Conservation (phyloP, 2,329 filamentous ascomycete genomes). For the Talaromyces sp. region DNA sequence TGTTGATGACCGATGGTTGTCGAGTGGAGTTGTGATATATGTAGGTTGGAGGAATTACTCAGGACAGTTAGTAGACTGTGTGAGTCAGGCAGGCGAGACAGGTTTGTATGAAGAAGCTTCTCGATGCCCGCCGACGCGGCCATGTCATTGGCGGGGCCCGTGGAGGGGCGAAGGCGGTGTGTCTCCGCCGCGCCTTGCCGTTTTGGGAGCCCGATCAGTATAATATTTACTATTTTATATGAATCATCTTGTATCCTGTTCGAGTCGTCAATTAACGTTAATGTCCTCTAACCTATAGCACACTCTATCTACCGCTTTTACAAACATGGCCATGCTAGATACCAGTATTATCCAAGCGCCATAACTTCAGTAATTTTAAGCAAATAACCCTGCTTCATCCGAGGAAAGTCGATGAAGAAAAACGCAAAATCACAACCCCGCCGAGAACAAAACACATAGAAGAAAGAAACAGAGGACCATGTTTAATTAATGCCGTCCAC, state of each 20-base stretch:
- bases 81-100: neutral
- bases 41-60: neutral
- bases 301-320: neutral
- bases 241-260: no score
- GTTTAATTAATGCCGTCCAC: neutral
- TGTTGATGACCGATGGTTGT: neutral
- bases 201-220: conserved; percentile 1
- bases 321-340: neutral
- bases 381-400: neutral
- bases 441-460: neutral
- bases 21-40: neutral
- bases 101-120: conserved; percentile 11
- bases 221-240: no score
- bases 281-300: neutral
- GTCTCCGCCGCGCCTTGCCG: neutral
- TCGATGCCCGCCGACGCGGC: neutral
- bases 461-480: neutral
- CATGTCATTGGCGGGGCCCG: conserved; percentile 7
- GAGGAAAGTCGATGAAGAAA: neutral
- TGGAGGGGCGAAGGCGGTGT: conserved; percentile 10
- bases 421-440: neutral
- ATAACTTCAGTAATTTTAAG: neutral
- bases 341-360: neutral
- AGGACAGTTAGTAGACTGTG: neutral
- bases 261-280: neutral